Percentiles rank a stretch among this genome's conserved stretches.
Conservation (phyloP, 2,329 filamentous ascomycete species). For the Penicillium sp. region DNA sequence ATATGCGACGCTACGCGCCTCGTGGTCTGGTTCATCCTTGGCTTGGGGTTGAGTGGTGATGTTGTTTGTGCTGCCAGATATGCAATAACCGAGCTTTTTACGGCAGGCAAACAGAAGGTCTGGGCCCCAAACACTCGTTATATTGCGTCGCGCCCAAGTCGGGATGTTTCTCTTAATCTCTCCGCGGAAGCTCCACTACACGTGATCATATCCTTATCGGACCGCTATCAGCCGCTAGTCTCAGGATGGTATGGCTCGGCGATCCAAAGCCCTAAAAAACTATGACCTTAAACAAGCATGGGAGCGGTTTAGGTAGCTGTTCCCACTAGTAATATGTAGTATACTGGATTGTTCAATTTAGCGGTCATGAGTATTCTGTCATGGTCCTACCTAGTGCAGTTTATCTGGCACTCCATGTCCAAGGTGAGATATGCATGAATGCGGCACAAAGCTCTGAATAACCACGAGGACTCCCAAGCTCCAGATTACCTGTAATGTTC, state of each 20-base stretch:
- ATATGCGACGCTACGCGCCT: conserved; percentile 29
- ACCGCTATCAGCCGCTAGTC: background rate
- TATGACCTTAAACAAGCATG: too few species aligned
- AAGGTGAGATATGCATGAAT: too few species aligned
- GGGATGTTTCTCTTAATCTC: conserved; percentile 18
- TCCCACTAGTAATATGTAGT: background rate
- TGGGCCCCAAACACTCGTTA: background rate
- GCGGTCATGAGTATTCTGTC: too few species aligned
- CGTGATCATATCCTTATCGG: conserved; percentile 25
- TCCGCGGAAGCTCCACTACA: conserved; percentile 28
- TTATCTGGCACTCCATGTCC: too few species aligned
- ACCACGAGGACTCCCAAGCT: too few species aligned
- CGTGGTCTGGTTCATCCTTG: conserved; percentile 29
- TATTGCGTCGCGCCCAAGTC: background rate
- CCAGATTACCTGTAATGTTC: too few species aligned
- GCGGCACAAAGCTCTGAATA: too few species aligned
- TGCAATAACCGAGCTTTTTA: accelerated
- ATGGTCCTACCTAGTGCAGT: too few species aligned
- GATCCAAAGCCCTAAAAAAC: background rate
- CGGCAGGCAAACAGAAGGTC: background rate
- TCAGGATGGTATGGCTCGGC: background rate
- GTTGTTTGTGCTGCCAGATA: background rate
- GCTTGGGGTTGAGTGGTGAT: background rate
- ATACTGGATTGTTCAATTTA: too few species aligned
- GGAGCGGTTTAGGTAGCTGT: background rate